Base-by-base conservation (phyloP, 1,139 yeast genomes). In the Arxiozyma slooffiae region DNA sequence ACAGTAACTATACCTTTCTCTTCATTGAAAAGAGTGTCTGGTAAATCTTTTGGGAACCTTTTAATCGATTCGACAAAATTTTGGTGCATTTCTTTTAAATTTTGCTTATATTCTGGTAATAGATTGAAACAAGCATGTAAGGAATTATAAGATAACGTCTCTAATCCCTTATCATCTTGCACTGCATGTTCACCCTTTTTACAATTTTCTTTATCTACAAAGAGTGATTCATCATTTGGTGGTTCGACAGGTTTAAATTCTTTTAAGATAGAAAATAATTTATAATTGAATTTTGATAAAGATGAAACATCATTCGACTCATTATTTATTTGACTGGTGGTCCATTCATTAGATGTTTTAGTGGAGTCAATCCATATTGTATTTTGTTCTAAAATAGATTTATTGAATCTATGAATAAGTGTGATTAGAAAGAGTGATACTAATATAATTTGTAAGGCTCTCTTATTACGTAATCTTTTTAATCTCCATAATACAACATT, bases 1-100 rank as follows among this genome's bases (percentile, higher is more conserved):
- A 81, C 75, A 58, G 78, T 77, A 4, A 80, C 82, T 45, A 79
- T 78, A 41, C 87, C 85, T 53, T 73, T 71, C 16, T 81, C 82
- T 49, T 67, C 57, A 11, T 62, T 57, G 46, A 59, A 57, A 3
- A 57, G 44, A 5, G 46, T 26, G 1, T 55, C 52, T 20, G 43
- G 30, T 4, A 44, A 4, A 8, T 20, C 22, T 8, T 21, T 17
- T 1, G 48, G 39, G 16, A 47, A 45, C 40, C 21, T 37, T 42
- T 40, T 42, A 16, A 84, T 63, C 37, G 68, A 63, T 1, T 69
- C 67, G 39, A 82, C 75, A 41, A 79, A 82, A 44, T 67, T 63
- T 14, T 61, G 55, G 66, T 87, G 95, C 18, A 82, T 74, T 16
- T 61, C 60, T 38, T 68, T 70, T 71, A 86, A 69, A 40, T 73